Percentiles rank a stretch among this genome's conserved stretches.
phyloP scores from a whole-genome alignment of 2,329 filamentous ascomycete species.

The Fusarium liriodendri region DNA sequence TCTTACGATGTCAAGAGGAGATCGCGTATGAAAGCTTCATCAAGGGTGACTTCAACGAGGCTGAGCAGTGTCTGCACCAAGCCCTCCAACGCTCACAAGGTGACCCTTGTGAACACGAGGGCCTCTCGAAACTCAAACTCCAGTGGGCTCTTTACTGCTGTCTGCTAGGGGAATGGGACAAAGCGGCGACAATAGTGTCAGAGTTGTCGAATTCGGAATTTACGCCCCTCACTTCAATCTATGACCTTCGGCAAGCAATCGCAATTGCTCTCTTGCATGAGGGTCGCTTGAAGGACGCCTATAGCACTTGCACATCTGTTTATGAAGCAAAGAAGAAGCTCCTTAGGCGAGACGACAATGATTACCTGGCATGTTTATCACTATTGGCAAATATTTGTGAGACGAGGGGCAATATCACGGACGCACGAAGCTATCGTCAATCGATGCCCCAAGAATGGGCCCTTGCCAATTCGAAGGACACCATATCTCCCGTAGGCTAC shows the following conservation, averaged over 20 bases:
- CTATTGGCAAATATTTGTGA: conserved; percentile 3
- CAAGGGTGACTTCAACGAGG: not conserved
- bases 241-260: conserved; percentile 6
- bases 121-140: not conserved
- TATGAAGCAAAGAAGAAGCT: conserved; percentile 2
- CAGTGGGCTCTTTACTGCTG: conserved; percentile 8
- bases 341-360: not conserved
- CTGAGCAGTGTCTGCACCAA: conserved; percentile 5
- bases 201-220: not conserved
- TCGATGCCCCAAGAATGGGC: not conserved
- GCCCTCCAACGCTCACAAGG: not conserved
- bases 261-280: not conserved
- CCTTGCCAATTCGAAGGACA: not conserved
- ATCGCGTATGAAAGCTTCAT: conserved; percentile 1
- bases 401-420: not conserved
- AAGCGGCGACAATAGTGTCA: not conserved
- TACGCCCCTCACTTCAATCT: not conserved
- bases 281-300: conserved; percentile 1
- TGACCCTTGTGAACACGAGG: not conserved
- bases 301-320: not conserved
- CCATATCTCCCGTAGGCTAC: not conserved
- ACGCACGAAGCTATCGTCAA: not conserved
- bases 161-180: conserved; percentile 3
- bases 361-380: not conserved
- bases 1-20: not conserved